phyloP scores from a whole-genome alignment of 805 yeast genomes.

The Metschnikowia orientalis region DNA sequence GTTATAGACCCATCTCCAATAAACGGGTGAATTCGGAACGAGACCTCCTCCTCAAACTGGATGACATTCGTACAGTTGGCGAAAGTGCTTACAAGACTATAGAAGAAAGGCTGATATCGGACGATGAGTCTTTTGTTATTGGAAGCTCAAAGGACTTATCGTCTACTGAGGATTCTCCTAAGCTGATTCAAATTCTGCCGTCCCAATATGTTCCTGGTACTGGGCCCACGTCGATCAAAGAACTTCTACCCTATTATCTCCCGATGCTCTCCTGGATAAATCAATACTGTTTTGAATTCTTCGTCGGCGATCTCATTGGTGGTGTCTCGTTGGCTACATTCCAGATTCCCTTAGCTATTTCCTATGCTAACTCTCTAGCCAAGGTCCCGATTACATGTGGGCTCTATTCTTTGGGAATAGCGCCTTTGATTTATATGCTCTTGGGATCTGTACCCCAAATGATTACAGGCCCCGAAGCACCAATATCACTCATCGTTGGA shows the following conservation, averaged over 20 bases:
- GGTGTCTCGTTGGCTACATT: constrained; percentile 87
- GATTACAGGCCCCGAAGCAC: constrained; percentile 45
- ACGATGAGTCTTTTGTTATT: constrained; percentile 9
- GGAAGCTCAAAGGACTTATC: neutral
- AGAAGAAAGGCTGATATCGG: constrained; percentile 8
- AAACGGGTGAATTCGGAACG: constrained; percentile 18
- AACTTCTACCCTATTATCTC: constrained; percentile 53
- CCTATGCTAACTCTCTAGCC: constrained; percentile 40
- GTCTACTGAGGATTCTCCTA: neutral
- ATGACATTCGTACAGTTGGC: constrained; percentile 3
- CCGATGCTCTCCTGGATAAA: constrained; percentile 70
- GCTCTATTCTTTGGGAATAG: constrained; percentile 33
- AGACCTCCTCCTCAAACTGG: constrained; percentile 5
- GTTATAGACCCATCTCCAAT: constrained; percentile 19
- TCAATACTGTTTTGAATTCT: constrained; percentile 36
- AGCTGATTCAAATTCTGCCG: neutral
- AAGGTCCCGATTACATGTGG: constrained; percentile 42
- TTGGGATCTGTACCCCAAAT: constrained; percentile 45
- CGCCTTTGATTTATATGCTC: constrained; percentile 38
- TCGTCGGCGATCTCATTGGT: constrained; percentile 66
- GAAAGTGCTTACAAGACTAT: neutral
- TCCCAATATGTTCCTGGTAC: constrained; percentile 13
- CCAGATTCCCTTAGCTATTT: constrained; percentile 76
- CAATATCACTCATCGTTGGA: constrained; percentile 44
- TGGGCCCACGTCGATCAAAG: constrained; percentile 6